A percentile compares a stretch with the other conserved stretches of the same genome.
Conservation (phyloP, 2,329 filamentous ascomycete genomes). For the Berkeleyomyces basicola region DNA sequence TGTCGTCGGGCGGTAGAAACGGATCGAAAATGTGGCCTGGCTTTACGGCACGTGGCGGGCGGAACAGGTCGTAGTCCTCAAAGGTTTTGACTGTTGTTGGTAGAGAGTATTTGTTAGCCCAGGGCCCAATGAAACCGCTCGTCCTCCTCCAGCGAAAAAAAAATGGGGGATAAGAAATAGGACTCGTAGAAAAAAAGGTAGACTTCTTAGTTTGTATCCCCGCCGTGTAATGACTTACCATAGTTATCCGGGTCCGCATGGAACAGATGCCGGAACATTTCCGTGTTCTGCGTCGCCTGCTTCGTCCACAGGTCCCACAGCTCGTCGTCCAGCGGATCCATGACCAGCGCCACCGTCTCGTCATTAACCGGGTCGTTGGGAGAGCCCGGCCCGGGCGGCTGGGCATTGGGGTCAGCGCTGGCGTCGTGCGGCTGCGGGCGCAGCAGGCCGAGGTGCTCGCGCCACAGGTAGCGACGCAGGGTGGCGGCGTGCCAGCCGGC, state of each 20-base stretch:
- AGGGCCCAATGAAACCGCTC: background rate
- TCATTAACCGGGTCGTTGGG: slow-evolving; percentile 47
- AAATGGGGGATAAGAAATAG: background rate
- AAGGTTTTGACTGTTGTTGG: slow-evolving; percentile 55
- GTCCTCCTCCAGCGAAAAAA: background rate
- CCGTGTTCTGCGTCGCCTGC: slow-evolving; percentile 54
- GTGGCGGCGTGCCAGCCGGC: slow-evolving; percentile 72
- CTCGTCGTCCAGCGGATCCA: slow-evolving; percentile 51
- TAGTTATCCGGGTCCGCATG: slow-evolving; percentile 80
- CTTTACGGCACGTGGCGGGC: slow-evolving; percentile 52
- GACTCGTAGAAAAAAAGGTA: background rate
- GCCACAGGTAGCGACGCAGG: slow-evolving; percentile 67
- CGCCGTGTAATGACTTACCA: slow-evolving; percentile 27
- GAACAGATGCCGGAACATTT: slow-evolving; percentile 63
- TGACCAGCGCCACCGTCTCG: slow-evolving; percentile 46
- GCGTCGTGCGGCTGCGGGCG: slow-evolving; percentile 56
- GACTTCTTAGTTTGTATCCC: slow-evolving; percentile 16
- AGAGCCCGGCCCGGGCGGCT: slow-evolving; percentile 49
- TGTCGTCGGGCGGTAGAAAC: slow-evolving; percentile 55
- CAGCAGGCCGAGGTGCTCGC: slow-evolving; percentile 75
- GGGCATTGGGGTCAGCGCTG: slow-evolving; percentile 51
- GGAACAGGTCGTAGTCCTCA: slow-evolving; percentile 72
- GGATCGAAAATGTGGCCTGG: slow-evolving; percentile 76
- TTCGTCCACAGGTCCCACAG: slow-evolving; percentile 54
- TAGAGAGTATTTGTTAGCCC: background rate